phyloP scores from a whole-genome alignment of 495 filamentous ascomycete species.

The Neurospora tetrasperma region DNA sequence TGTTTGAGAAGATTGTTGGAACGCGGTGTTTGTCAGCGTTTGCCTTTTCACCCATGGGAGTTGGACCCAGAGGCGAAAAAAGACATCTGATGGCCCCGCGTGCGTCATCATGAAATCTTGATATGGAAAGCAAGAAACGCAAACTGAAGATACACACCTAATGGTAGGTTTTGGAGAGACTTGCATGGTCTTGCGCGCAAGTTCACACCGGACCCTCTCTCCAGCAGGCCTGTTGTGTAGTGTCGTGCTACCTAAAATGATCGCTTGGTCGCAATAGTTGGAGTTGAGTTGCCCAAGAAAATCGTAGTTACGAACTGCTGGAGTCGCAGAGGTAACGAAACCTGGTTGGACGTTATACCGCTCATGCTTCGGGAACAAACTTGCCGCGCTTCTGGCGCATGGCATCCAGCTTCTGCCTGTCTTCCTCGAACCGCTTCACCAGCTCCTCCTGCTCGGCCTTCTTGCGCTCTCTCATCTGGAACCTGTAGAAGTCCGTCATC shows the following conservation, averaged over 20 bases:
- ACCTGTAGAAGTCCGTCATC: constrained; percentile 78
- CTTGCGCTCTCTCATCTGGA: constrained; percentile 80
- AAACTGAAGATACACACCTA: constrained; percentile 1
- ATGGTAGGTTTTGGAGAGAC: neutral
- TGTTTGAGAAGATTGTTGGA: constrained; percentile 41
- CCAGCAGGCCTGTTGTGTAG: neutral
- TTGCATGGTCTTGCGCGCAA: neutral
- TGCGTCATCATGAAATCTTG: constrained; percentile 38
- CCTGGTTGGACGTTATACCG: neutral
- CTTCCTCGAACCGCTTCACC: constrained; percentile 53
- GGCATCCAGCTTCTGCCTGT: constrained; percentile 48
- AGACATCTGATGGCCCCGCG: constrained; percentile 43
- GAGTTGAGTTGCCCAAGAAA: neutral
- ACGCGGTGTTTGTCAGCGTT: constrained; percentile 41
- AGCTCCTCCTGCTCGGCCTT: constrained; percentile 71
- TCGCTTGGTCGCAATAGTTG: neutral
- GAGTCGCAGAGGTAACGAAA: neutral
- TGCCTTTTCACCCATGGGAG: constrained; percentile 13
- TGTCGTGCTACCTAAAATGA: neutral
- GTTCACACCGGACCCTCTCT: neutral
- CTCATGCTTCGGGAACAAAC: constrained; percentile 43
- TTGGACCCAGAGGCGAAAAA: constrained; percentile 15
- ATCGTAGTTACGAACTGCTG: neutral
- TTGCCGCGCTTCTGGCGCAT: constrained; percentile 51
- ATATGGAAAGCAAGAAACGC: constrained; percentile 1